These are phyloP conservation scores for Alternaria alternata DNA, from an alignment of 2,329 filamentous ascomycete genomes.

Conservation along the genomic window DNA sequence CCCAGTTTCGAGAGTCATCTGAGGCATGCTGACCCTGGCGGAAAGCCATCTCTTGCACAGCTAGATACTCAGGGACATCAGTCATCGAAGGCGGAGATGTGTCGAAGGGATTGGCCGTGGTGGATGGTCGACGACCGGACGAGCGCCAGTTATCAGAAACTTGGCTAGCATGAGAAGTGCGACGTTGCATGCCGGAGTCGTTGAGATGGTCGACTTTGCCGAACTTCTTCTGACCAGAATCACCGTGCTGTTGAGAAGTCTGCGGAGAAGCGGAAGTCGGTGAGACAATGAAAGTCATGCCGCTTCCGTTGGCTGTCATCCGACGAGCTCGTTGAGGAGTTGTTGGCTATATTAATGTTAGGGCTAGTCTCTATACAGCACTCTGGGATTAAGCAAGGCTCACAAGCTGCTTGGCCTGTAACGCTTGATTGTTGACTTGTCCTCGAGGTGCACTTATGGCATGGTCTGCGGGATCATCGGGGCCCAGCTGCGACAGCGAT, in stretches of 20 bases:
- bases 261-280: slow-evolving; percentile 7
- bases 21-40: slow-evolving; percentile 32
- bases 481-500: slow-evolving; percentile 14
- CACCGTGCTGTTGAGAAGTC: slow-evolving; percentile 2
- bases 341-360: slow-evolving; percentile 4
- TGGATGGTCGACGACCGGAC: slow-evolving; percentile 4
- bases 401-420: slow-evolving; percentile 17
- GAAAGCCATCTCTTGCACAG: slow-evolving; percentile 37
- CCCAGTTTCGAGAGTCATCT: slow-evolving; percentile 7
- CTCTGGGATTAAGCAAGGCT: slow-evolving; percentile 3
- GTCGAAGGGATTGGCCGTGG: slow-evolving; percentile 6
- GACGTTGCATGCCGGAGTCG: neutral
- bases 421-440: neutral
- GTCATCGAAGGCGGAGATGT: slow-evolving; percentile 14
- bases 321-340: slow-evolving; percentile 13
- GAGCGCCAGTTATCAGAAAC: slow-evolving; percentile 7
- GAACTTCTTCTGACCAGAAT: slow-evolving; percentile 12
- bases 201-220: slow-evolving; percentile 3
- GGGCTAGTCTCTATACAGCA: neutral
- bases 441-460: slow-evolving; percentile 7
- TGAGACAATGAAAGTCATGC: neutral
- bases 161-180: slow-evolving; percentile 12
- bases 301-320: neutral
- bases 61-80: slow-evolving; percentile 27
- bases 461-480: neutral